These are phyloP conservation scores for Telfairia occidentalis DNA, from an alignment of 331 rosid species.

Conservation along the genomic window DNA sequence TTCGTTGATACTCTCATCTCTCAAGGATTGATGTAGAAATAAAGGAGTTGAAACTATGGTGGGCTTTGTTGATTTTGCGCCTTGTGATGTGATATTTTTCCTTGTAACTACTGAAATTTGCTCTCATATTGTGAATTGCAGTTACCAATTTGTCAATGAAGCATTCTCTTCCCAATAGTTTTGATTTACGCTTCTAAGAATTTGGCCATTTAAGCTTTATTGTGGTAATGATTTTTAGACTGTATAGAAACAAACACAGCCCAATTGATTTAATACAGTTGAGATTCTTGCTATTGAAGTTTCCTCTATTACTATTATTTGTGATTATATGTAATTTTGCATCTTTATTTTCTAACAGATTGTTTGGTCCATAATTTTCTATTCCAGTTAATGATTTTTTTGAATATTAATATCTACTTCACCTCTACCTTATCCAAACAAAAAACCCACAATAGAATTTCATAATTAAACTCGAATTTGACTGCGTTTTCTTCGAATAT, in stretches of 20 bases:
- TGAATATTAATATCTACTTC: not conserved
- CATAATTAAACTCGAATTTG: no score
- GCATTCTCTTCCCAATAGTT: not conserved
- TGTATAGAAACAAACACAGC: not conserved
- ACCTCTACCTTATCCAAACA: not conserved
- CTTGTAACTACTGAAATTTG: slow-evolving; percentile 1
- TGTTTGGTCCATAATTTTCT: not conserved
- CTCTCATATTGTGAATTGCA: not conserved
- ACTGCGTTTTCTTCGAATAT: no score
- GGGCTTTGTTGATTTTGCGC: not conserved
- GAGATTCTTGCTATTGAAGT: not conserved
- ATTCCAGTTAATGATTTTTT: no score
- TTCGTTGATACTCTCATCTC: not conserved
- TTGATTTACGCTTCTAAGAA: not conserved
- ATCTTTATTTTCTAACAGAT: not conserved
- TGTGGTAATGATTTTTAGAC: not conserved
- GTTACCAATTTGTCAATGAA: not conserved
- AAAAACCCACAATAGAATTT: not conserved
- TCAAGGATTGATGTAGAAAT: not conserved
- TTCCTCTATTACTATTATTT: not conserved
- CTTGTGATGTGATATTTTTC: not conserved
- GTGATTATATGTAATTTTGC: not conserved
- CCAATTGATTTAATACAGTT: not conserved
- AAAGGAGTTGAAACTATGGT: not conserved
- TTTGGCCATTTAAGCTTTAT: not conserved